phyloP scores from a whole-genome alignment of 805 yeast species.

The Candida xiaguanensis region DNA sequence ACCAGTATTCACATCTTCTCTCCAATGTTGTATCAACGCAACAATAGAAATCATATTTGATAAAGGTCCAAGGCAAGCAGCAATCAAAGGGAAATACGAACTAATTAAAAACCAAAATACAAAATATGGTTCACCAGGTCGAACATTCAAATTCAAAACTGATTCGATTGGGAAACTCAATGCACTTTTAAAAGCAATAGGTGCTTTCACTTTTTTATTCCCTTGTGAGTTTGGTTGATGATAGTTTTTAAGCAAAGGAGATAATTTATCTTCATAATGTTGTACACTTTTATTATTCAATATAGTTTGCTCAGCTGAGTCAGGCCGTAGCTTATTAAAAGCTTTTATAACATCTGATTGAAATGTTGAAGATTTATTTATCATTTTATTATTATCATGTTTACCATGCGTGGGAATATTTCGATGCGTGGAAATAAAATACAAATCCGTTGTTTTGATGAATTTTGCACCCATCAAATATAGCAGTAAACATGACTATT shows the following conservation, averaged over 20 bases:
- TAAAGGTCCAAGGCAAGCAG: slow-evolving; percentile 77
- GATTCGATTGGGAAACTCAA: slow-evolving; percentile 30
- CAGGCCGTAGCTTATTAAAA: slow-evolving; percentile 7
- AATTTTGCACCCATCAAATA: background rate
- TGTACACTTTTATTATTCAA: background rate
- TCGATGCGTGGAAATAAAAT: too few relatives aligned
- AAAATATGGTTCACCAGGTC: slow-evolving; percentile 36
- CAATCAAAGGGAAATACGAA: slow-evolving; percentile 66
- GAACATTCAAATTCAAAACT: slow-evolving; percentile 26
- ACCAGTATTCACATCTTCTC: slow-evolving; percentile 25
- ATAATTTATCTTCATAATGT: slow-evolving; percentile 14
- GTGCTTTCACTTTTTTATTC: background rate
- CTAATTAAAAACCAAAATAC: slow-evolving; percentile 64
- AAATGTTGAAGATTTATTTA: slow-evolving; percentile 1
- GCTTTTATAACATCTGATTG: slow-evolving; percentile 1
- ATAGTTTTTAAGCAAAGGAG: slow-evolving; percentile 14
- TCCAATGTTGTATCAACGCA: slow-evolving; percentile 71
- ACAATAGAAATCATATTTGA: slow-evolving; percentile 72
- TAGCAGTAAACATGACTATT: too few relatives aligned
- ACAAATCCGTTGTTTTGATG: too few relatives aligned
- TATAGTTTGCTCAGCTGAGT: background rate
- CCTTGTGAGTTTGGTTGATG: background rate
- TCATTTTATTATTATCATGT: slow-evolving; percentile 2
- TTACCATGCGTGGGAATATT: background rate
- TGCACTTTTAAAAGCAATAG: slow-evolving; percentile 24